Conservation (phyloP, 2,329 filamentous ascomycete species). For the Phialemoniopsis sp. region DNA sequence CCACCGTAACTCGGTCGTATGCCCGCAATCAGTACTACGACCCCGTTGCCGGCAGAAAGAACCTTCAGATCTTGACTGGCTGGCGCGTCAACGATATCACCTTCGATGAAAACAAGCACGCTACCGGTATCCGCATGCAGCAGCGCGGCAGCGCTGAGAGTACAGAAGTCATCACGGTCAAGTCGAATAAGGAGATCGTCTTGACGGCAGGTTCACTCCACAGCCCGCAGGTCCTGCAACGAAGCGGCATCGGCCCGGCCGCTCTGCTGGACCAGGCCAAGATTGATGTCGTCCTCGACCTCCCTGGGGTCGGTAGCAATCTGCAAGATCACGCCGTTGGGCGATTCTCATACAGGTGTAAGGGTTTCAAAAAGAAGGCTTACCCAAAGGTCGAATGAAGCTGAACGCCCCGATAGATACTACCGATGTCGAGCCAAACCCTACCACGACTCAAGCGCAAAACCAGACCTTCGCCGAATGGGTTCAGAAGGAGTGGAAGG, state of each 20-base stretch:
- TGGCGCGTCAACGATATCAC: conserved; percentile 1
- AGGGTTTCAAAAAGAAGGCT: neutral
- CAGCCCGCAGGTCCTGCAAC: conserved; percentile 51
- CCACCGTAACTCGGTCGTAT: conserved; percentile 4
- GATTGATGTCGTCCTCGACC: conserved; percentile 9
- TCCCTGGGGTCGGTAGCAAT: conserved; percentile 12
- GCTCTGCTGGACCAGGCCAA: conserved; percentile 4
- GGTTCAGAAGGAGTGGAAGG: no score
- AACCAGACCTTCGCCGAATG: no score
- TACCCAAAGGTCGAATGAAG: neutral
- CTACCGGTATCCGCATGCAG: conserved; percentile 1
- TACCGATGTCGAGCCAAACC: neutral
- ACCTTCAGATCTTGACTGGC: conserved; percentile 1
- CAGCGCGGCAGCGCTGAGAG: neutral
- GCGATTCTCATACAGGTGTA: neutral
- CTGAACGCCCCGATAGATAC: neutral
- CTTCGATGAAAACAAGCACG: conserved; percentile 1
- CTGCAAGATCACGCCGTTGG: conserved; percentile 7
- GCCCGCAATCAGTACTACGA: conserved; percentile 2
- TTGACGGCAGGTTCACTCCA: conserved; percentile 52
- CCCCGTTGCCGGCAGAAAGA: conserved; percentile 1
- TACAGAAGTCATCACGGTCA: neutral
- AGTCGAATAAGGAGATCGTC: conserved; percentile 42
- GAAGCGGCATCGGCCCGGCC: conserved; percentile 50
- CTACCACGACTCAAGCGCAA: neutral